phyloP scores from a whole-genome alignment of 208 protist species.

The Kentomonas sorsogonicus region DNA sequence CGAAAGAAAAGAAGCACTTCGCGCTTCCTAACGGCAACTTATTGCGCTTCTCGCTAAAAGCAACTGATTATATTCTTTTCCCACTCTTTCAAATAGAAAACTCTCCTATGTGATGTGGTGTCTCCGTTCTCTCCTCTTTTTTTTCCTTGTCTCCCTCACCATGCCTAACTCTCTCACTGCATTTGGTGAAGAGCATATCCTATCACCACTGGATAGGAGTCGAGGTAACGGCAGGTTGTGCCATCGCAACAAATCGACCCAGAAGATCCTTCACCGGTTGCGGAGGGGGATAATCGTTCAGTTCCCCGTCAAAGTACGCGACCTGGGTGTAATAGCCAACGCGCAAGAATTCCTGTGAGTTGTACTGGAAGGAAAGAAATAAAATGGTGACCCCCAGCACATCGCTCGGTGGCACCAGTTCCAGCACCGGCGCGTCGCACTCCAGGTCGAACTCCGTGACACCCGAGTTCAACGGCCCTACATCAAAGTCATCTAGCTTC shows the following conservation, averaged over 20 bases:
- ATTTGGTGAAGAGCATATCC: not conserved
- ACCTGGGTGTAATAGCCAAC: slow-evolving; percentile 98
- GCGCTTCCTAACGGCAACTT: too few relatives aligned
- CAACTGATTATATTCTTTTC: too few relatives aligned
- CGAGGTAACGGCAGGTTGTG: slow-evolving; percentile 76
- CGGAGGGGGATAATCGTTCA: slow-evolving; percentile 57
- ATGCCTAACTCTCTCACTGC: not conserved
- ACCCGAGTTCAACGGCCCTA: slow-evolving; percentile 93
- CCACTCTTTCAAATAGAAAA: too few relatives aligned
- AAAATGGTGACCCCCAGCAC: slow-evolving; percentile 95
- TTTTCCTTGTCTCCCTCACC: slow-evolving; percentile 13
- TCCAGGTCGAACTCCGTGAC: slow-evolving; percentile 93
- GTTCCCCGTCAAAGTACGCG: slow-evolving; percentile 80
- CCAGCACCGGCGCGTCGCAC: slow-evolving; percentile 88
- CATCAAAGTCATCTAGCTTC: slow-evolving; percentile 94
- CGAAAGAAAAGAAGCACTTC: too few relatives aligned
- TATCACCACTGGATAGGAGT: slow-evolving; percentile 60
- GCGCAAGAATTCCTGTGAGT: slow-evolving; percentile 93
- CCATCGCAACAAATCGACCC: slow-evolving; percentile 83
- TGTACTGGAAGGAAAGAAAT: slow-evolving; percentile 95
- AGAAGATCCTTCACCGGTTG: slow-evolving; percentile 39
- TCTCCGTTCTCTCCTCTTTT: too few relatives aligned
- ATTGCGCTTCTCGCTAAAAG: too few relatives aligned
- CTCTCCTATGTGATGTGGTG: too few relatives aligned
- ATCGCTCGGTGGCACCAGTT: slow-evolving; percentile 88